Conservation (phyloP, 208 protist species). For the Sergeia podlipaevii region DNA sequence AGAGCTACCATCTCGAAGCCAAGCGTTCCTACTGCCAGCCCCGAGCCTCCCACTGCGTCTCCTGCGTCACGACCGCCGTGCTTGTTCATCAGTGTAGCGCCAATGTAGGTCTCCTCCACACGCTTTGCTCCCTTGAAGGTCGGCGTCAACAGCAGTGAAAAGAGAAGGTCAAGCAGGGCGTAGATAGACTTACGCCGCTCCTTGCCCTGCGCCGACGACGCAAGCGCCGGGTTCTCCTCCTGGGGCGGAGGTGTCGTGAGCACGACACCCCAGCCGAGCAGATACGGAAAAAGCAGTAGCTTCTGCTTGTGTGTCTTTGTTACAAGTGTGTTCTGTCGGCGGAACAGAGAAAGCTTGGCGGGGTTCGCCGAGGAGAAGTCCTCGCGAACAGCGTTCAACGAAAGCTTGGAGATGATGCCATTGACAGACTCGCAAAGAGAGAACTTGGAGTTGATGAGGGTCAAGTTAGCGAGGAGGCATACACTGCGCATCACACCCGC, state of each 20-base stretch:
- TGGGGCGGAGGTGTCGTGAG: slow-evolving; percentile 31
- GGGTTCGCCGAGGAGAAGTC: slow-evolving; percentile 55
- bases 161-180: slow-evolving; percentile 67
- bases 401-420: slow-evolving; percentile 37
- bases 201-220: slow-evolving; percentile 13
- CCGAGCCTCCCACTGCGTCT: slow-evolving; percentile 10
- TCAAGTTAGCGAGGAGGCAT: slow-evolving; percentile 65
- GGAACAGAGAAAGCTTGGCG: slow-evolving; percentile 52
- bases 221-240: slow-evolving; percentile 1
- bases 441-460: slow-evolving; percentile 41
- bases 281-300: slow-evolving; percentile 72
- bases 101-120: slow-evolving; percentile 69
- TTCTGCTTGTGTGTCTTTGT: slow-evolving; percentile 83
- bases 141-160: slow-evolving; percentile 57
- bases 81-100: slow-evolving; percentile 24
- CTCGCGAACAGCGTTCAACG: slow-evolving; percentile 57
- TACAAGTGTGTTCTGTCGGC: slow-evolving; percentile 45
- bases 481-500: slow-evolving; percentile 58
- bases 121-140: slow-evolving; percentile 21
- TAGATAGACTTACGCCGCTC: slow-evolving; percentile 49
- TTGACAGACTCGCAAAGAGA: slow-evolving; percentile 41
- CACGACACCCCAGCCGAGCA: slow-evolving; percentile 63
- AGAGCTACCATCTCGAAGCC: slow-evolving; percentile 60
- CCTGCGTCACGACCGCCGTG: no score
- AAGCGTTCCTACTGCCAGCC: slow-evolving; percentile 8